A percentile compares a stretch with the other conserved stretches of the same genome.
phyloP scores from a whole-genome alignment of 2,329 filamentous ascomycete species.

The Neurospora sp. region DNA sequence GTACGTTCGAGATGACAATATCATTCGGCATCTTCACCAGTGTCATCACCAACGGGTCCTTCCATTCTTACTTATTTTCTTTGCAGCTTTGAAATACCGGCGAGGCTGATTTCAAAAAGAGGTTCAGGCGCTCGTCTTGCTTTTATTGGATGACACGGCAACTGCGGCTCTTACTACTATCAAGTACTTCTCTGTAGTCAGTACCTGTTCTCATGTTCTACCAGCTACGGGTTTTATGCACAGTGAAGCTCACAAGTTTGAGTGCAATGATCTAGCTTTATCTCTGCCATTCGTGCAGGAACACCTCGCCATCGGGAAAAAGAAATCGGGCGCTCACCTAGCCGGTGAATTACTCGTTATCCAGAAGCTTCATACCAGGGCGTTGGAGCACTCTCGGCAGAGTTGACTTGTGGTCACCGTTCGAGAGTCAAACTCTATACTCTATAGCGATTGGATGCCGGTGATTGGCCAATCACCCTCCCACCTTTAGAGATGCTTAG shows the following conservation, averaged over 20 bases:
- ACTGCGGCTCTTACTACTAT: not conserved
- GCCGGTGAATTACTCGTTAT: not conserved
- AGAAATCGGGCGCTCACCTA: not conserved
- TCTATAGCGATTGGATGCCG: not conserved
- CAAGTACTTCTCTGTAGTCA: not conserved
- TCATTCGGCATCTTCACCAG: not conserved
- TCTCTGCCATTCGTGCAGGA: not conserved
- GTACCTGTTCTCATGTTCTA: not conserved
- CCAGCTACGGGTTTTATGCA: not conserved
- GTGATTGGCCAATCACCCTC: not conserved
- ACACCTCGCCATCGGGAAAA: not conserved
- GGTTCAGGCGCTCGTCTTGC: not conserved
- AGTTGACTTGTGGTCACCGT: not conserved
- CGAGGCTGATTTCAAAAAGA: not conserved
- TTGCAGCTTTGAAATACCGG: not conserved
- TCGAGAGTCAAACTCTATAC: not conserved
- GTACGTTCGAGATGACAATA: not conserved
- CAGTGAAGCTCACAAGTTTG: not conserved
- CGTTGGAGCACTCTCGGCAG: not conserved
- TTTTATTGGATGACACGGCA: not conserved
- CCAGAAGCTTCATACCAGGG: not conserved
- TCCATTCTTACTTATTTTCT: not conserved
- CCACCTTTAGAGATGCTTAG: not conserved
- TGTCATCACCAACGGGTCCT: not conserved
- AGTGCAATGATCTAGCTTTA: not conserved